Evolutionary conservation across 768 basidiomycete genomes (phyloP).

Genomic region (Serendipita sp.): DNA sequence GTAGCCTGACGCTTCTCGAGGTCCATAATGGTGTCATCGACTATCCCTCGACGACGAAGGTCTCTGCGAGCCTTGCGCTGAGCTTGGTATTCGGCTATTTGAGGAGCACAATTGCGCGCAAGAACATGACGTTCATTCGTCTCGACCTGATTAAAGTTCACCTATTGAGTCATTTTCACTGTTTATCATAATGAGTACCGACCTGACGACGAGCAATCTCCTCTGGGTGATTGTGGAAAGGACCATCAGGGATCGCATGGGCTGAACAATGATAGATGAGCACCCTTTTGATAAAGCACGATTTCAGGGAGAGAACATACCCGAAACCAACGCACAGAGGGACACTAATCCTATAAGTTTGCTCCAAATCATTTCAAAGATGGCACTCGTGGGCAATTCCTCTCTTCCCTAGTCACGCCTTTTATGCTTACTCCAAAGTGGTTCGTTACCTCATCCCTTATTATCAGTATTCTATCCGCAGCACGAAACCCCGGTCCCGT

Average conservation of each 20-base stretch:
- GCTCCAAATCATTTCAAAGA: no score
- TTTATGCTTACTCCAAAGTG: no score
- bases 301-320: no score
- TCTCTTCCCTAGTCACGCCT: no score
- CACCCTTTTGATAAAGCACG: no score
- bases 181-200: neutral
- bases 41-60: neutral
- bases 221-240: neutral
- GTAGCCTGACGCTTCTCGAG: neutral
- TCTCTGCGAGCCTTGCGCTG: neutral
- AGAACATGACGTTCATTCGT: neutral
- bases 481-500: no score
- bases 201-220: constrained; percentile 1
- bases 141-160: neutral
- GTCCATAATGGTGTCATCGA: neutral
- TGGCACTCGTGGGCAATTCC: no score
- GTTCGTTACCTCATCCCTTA: no score
- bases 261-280: neutral
- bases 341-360: no score
- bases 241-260: neutral
- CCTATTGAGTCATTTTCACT: no score
- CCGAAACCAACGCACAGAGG: no score
- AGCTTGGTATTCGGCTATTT: constrained; percentile 2
- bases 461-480: no score
- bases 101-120: neutral